Evolutionary conservation across 495 filamentous ascomycete species (phyloP).

Genomic region (Neurospora sp.): DNA sequence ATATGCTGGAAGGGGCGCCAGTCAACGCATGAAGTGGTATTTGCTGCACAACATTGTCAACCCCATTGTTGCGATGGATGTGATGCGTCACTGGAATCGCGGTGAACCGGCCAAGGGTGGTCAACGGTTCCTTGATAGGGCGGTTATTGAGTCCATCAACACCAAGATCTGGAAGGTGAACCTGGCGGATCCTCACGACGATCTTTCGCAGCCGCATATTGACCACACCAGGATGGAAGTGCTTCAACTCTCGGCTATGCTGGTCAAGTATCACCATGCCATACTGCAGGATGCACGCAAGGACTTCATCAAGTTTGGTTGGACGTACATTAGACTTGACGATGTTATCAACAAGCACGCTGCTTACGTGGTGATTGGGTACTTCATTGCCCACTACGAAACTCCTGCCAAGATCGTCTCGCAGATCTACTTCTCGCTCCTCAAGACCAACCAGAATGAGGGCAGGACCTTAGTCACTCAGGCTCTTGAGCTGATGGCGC

Average conservation of each 20-base stretch:
- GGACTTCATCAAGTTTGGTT: conserved; percentile 97
- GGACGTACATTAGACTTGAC: conserved; percentile 95
- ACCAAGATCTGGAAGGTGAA: conserved; percentile 91
- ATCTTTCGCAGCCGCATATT: conserved; percentile 73
- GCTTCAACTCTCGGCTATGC: conserved; percentile 83
- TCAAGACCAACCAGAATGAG: conserved; percentile 91
- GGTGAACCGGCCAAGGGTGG: conserved; percentile 39
- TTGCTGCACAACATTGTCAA: conserved; percentile 88
- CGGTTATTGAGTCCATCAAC: conserved; percentile 83
- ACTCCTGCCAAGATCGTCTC: conserved; percentile 92
- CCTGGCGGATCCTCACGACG: conserved; percentile 72
- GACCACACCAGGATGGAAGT: conserved; percentile 96
- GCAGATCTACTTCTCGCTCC: conserved; percentile 82
- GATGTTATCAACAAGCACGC: conserved; percentile 99
- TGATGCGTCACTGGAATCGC: conserved; percentile 56
- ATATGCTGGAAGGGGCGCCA: conserved; percentile 65
- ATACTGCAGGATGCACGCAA: conserved; percentile 85
- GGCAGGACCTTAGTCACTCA: conserved; percentile 87
- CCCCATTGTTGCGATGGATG: conserved; percentile 94
- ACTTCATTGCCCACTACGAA: conserved; percentile 96
- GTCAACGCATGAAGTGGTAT: conserved; percentile 87
- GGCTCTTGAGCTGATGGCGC: conserved; percentile 86
- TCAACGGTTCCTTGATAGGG: conserved; percentile 73
- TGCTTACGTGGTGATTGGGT: conserved; percentile 91
- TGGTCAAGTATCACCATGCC: conserved; percentile 84